These are phyloP conservation scores for Brettanomyces nanus DNA, from an alignment of 805 yeast species.

Conservation along the genomic window DNA sequence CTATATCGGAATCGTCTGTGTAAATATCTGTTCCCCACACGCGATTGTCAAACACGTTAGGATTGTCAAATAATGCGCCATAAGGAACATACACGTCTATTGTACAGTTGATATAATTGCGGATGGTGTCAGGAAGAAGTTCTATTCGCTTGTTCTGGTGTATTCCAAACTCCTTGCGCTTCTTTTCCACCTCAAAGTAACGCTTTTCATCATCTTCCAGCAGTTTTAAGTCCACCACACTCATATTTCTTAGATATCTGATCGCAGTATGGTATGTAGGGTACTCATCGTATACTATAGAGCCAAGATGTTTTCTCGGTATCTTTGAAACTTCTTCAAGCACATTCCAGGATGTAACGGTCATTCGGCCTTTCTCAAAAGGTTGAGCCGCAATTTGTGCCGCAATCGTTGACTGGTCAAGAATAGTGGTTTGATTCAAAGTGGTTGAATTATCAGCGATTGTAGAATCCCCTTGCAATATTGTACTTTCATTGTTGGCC, in stretches of 20 bases:
- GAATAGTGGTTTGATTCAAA: not conserved
- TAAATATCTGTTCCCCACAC: conserved; percentile 92
- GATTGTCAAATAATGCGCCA: conserved; percentile 30
- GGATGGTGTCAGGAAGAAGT: conserved; percentile 22
- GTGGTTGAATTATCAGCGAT: conserved; percentile 16
- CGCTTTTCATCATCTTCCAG: conserved; percentile 11
- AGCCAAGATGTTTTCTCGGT: conserved; percentile 42
- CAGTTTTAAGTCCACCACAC: conserved; percentile 11
- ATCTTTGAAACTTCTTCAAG: conserved; percentile 31
- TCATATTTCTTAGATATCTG: conserved; percentile 14
- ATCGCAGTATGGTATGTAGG: conserved; percentile 37
- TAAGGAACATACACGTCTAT: conserved; percentile 52
- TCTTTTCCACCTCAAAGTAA: conserved; percentile 2
- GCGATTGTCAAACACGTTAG: conserved; percentile 39
- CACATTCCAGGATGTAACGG: conserved; percentile 33
- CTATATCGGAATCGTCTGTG: conserved; percentile 87
- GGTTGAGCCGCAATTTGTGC: conserved; percentile 1
- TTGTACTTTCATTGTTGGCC: conserved; percentile 18
- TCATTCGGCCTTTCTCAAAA: conserved; percentile 7
- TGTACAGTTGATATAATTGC: conserved; percentile 35
- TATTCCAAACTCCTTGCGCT: conserved; percentile 1
- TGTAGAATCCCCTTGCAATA: conserved; percentile 21
- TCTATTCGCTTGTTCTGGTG: conserved; percentile 21
- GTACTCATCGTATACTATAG: conserved; percentile 47
- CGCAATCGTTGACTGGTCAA: conserved; percentile 1